phyloP scores from a whole-genome alignment of 1,139 yeast genomes.

The Kodamaea derodonti region DNA sequence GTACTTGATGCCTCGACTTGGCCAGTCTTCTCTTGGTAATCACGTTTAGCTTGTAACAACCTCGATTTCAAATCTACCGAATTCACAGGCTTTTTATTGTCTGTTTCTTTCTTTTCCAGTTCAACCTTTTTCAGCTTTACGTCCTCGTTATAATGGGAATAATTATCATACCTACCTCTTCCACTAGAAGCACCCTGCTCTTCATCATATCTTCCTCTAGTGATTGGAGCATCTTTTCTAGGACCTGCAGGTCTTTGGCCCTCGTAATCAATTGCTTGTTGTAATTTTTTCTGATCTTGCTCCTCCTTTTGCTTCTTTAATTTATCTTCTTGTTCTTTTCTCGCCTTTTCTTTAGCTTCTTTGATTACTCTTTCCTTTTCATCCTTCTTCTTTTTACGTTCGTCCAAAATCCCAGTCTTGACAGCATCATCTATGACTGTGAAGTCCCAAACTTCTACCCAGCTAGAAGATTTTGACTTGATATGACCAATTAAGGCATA shows the following conservation, averaged over 20 bases:
- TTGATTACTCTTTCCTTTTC: conserved; percentile 11
- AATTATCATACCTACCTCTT: conserved; percentile 19
- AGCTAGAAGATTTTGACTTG: conserved; percentile 51
- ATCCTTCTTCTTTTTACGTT: conserved; percentile 20
- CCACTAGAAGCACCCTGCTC: conserved; percentile 13
- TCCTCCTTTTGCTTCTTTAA: conserved; percentile 23
- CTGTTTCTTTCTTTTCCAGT: conserved; percentile 4
- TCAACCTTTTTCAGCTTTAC: background rate
- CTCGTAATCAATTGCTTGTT: conserved; percentile 20
- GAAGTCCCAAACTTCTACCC: conserved; percentile 62
- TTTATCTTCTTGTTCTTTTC: conserved; percentile 12
- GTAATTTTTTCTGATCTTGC: conserved; percentile 15
- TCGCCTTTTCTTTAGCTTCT: conserved; percentile 12
- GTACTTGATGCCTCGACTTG: background rate
- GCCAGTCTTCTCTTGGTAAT: conserved; percentile 12
- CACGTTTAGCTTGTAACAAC: conserved; percentile 23
- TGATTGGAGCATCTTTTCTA: conserved; percentile 16
- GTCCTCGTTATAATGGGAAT: conserved; percentile 20
- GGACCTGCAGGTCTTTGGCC: conserved; percentile 15
- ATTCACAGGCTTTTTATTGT: conserved; percentile 5
- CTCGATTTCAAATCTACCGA: conserved; percentile 17
- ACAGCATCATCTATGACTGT: conserved; percentile 40
- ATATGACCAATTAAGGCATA: conserved; percentile 74
- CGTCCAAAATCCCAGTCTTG: conserved; percentile 18
- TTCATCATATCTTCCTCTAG: conserved; percentile 17